Conservation (phyloP, 148 eudicot genomes). For the Amaranthus hypochondriacus region DNA sequence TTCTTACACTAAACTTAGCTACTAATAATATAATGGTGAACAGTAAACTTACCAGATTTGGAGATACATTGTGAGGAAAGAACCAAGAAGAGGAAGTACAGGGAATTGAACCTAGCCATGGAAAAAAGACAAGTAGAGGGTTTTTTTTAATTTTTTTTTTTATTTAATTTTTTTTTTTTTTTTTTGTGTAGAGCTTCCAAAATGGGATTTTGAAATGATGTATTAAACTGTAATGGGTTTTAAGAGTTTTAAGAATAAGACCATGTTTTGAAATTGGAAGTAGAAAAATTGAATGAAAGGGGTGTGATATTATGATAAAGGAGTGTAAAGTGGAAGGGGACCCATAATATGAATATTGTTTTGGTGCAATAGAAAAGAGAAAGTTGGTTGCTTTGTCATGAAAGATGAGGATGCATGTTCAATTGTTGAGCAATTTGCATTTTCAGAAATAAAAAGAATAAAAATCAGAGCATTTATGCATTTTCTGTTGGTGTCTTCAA, state of each 20-base stretch:
- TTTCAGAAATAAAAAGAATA: conserved; percentile 6
- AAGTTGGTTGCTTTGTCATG: conserved; percentile 37
- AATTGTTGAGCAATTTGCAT: conserved; percentile 8
- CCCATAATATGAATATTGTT: conserved; percentile 21
- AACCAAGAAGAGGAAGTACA: conserved; percentile 31
- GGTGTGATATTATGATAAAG: conserved; percentile 17
- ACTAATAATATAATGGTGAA: not conserved
- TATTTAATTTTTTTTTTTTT: too few species aligned
- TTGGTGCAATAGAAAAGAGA: conserved; percentile 15
- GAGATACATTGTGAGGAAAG: conserved; percentile 31
- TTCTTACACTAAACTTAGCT: not conserved
- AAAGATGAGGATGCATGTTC: conserved; percentile 33
- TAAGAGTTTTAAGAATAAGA: conserved; percentile 17
- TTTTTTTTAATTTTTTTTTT: conserved; percentile 10
- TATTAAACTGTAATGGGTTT: conserved; percentile 1
- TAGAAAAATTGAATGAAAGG: conserved; percentile 21
- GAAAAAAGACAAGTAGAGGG: conserved; percentile 20
- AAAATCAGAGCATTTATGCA: conserved; percentile 7
- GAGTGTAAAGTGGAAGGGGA: conserved; percentile 31
- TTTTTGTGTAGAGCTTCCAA: not conserved
- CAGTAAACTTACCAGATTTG: conserved; percentile 42
- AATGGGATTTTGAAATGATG: conserved; percentile 14
- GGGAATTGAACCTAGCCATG: conserved; percentile 43
- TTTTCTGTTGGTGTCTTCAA: not conserved
- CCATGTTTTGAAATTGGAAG: not conserved